Evolutionary conservation across 352 stramenopile genomes (phyloP).

Genomic region (Globisporangium recalcitrans): DNA sequence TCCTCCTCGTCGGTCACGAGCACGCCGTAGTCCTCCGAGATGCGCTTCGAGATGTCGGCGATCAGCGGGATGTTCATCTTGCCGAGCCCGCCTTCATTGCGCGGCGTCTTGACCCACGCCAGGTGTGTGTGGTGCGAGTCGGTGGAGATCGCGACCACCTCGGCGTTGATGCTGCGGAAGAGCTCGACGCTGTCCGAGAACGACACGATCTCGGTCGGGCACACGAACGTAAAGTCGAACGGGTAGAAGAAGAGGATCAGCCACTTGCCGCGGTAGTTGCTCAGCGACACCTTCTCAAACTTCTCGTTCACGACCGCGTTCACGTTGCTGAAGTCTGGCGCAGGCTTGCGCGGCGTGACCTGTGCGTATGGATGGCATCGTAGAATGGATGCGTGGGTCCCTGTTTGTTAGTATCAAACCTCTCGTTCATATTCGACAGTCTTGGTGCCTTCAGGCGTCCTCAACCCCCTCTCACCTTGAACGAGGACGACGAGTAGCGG

Average conservation of each 20-base stretch:
- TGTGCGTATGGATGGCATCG: conserved; percentile 11
- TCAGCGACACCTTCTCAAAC: conserved; percentile 76
- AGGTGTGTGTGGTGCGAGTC: conserved; percentile 85
- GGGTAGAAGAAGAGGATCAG: conserved; percentile 87
- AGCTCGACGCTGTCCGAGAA: conserved; percentile 67
- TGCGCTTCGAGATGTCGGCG: conserved; percentile 79
- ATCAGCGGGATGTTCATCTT: conserved; percentile 84
- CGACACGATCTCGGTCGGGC: conserved; percentile 78
- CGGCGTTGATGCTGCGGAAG: conserved; percentile 77
- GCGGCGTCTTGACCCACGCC: conserved; percentile 78
- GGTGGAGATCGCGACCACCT: conserved; percentile 76
- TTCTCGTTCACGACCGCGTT: conserved; percentile 77
- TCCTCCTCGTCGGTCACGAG: conserved; percentile 79
- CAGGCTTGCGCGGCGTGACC: conserved; percentile 67
- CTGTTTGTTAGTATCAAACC: background rate
- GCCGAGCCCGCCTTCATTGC: conserved; percentile 65
- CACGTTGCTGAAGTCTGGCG: conserved; percentile 65
- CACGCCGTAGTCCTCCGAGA: conserved; percentile 82
- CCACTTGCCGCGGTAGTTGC: conserved; percentile 72
- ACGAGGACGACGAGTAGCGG: conserved; percentile 59
- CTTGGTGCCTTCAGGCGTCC: no score
- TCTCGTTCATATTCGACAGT: background rate
- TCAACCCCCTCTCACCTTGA: conserved; percentile 44
- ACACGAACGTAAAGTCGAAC: conserved; percentile 87
- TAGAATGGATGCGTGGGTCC: no score